Conservation (phyloP, 495 filamentous ascomycete genomes). For the Penicillium diatomitis region DNA sequence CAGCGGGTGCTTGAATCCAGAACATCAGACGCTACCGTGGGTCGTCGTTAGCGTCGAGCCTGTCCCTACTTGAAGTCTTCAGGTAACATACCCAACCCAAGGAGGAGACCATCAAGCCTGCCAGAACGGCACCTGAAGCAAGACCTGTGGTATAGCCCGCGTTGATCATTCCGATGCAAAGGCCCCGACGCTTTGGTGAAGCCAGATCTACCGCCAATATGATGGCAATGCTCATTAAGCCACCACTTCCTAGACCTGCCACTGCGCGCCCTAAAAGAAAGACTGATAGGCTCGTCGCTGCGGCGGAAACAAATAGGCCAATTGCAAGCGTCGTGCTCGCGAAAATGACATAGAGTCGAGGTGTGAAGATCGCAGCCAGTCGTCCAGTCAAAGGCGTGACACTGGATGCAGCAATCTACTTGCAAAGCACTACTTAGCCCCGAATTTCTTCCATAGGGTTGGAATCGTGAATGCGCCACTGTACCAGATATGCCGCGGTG, state of each 20-base stretch:
- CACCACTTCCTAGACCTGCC: slow-evolving; percentile 55
- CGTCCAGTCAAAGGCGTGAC: slow-evolving; percentile 57
- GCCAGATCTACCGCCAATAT: slow-evolving; percentile 63
- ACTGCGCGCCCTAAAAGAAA: slow-evolving; percentile 61
- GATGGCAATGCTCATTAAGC: slow-evolving; percentile 54
- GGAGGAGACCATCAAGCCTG: slow-evolving; percentile 50
- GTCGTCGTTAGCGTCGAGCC: not conserved
- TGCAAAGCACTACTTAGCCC: too few species aligned
- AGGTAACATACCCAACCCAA: slow-evolving; percentile 58
- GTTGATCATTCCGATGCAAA: slow-evolving; percentile 62
- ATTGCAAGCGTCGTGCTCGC: slow-evolving; percentile 46
- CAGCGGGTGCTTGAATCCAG: slow-evolving; percentile 53
- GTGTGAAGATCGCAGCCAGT: slow-evolving; percentile 58
- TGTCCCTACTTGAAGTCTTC: too few species aligned
- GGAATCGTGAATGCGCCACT: not conserved
- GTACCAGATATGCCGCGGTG: slow-evolving; percentile 56
- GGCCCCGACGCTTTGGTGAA: slow-evolving; percentile 50
- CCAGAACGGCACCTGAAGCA: slow-evolving; percentile 59
- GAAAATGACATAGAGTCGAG: slow-evolving; percentile 49
- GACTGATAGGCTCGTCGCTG: slow-evolving; percentile 42
- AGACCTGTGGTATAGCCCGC: slow-evolving; percentile 60
- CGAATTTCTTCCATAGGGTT: too few species aligned
- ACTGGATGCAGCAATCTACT: slow-evolving; percentile 57
- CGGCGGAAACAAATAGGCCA: slow-evolving; percentile 53
- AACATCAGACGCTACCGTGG: slow-evolving; percentile 52